A percentile compares a stretch with the other conserved stretches of the same genome.
Evolutionary conservation across 306 rosid genomes (phyloP).

Genomic region (Citrullus mucosospermus): DNA sequence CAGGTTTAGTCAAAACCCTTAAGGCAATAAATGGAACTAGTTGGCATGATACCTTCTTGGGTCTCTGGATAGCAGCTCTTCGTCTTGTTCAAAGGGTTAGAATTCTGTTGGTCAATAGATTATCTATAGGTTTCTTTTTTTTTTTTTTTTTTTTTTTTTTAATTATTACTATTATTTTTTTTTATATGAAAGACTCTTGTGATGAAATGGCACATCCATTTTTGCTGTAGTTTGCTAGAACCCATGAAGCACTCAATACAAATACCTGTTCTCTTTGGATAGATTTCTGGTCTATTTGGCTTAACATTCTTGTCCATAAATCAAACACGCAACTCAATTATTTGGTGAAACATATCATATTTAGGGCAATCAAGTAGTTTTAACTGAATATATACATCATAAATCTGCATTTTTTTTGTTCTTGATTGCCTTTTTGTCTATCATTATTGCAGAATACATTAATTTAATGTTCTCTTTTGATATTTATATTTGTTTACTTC

Average conservation of each 20-base stretch:
- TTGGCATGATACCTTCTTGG: constrained; percentile 91
- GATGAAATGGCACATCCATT: background rate
- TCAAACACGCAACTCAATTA: background rate
- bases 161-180: no score
- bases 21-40: constrained; percentile 86
- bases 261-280: background rate
- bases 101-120: constrained; percentile 1
- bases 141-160: no score
- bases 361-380: background rate
- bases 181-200: background rate
- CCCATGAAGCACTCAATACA: background rate
- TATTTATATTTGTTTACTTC: background rate
- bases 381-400: background rate
- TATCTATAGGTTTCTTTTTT: background rate
- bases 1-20: constrained; percentile 80
- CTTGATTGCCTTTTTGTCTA: background rate
- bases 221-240: background rate
- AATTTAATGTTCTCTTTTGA: background rate
- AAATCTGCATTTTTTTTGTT: background rate
- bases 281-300: background rate
- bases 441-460: background rate
- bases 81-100: constrained; percentile 91
- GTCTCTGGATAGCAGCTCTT: constrained; percentile 92
- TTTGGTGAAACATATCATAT: background rate
- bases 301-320: background rate